Evolutionary conservation across 2,329 filamentous ascomycete species (phyloP), one percentile per base, ranked within the genome.

Genomic region (Coniochaeta ligniaria): DNA sequence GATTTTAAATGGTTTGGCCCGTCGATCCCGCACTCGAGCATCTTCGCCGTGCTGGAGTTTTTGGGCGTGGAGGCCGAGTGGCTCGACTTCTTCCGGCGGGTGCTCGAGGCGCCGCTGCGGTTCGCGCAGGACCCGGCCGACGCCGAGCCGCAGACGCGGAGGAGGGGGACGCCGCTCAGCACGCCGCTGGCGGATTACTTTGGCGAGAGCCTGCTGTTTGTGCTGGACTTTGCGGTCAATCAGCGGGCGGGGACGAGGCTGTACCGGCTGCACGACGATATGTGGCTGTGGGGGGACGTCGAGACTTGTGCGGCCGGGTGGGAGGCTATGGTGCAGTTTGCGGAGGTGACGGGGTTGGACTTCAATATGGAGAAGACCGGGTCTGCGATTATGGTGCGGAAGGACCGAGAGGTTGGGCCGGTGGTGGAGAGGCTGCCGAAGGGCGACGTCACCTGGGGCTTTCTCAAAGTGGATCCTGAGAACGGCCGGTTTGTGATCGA

Each of bases 201-300:
- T 45, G 80, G 83, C 6, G 85, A 88, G 69, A 70, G 76, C 0
- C 71, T 87, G 24, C 74, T 89, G 0, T 88, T 87, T 68, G 83
- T 80, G 64, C 77, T 88, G 67, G 85, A 88, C 66, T 86, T 82
- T 65, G 78, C 83, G 0, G 79, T 88, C 61, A 87, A 87, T 62
- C 78, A 80, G 63, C 81, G 83, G 0, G 65, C 75, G 16, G 83
- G 83, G 0, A 73, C 74, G 1, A 76, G 78, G 26, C 72, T 88
- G 36, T 85, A 85, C 64, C 80, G 85, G 8, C 74, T 87, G 45
- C 83, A 87, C 63, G 85, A 88, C 66, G 85, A 88, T 67, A 80
- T 87, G 63, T 88, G 84, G 84, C 81, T 87, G 63, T 87, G 83
- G 82, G 81, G 47, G 20, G 60, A 52, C n/a, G 6, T 57, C 7